Evolutionary conservation across 257 asterid species (phyloP), one percentile per base, ranked within the genome.

Genomic region (Rubia yunnanensis): DNA sequence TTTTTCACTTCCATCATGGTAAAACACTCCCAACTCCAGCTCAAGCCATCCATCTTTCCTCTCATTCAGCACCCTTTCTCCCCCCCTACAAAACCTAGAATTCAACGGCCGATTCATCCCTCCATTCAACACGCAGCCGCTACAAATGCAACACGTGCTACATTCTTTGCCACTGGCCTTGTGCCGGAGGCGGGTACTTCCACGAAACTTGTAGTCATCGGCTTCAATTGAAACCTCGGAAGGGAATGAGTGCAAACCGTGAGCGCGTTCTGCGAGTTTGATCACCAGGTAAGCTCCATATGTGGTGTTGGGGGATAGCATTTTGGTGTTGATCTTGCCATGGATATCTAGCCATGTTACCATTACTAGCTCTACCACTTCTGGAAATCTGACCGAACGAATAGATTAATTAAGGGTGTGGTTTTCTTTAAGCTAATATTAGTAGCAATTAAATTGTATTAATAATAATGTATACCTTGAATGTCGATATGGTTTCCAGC

Each of bases 1-100:
- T 10, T 60, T 72, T 0, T 73, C 75, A 50, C 67, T 66, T 22
- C 83, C 84, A 65, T 64, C 78, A 24, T 75, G 76, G 53, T 83
- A 80, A 27, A 87, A 89, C 23, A 82, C 91, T 10, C 97, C 97
- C 68, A 89, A 69, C 27, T 85, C 94, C 35, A 87, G 73, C 71
- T 89, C 97, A 57, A 87, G 56, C 97, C 94, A 89, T 20, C 86
- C 84, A 54, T 89, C 95, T n/a, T 59, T 72, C 50, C 97, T 85
- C 36, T 60, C 77, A 14, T 60, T 32, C 26, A 83, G 52, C 1
- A 58, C 28, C 20, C 48, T 17, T 15, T 76, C 81, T 36, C 58
- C 68, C 2, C 50, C 76, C 31, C 27, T 54, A 0, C 56, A 54
- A 20, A 67, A 72, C 31, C 65, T 48, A 10, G 63, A 36, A 13